Conservation (phyloP, 495 filamentous ascomycete species). For the Trichoderma gamsii region DNA sequence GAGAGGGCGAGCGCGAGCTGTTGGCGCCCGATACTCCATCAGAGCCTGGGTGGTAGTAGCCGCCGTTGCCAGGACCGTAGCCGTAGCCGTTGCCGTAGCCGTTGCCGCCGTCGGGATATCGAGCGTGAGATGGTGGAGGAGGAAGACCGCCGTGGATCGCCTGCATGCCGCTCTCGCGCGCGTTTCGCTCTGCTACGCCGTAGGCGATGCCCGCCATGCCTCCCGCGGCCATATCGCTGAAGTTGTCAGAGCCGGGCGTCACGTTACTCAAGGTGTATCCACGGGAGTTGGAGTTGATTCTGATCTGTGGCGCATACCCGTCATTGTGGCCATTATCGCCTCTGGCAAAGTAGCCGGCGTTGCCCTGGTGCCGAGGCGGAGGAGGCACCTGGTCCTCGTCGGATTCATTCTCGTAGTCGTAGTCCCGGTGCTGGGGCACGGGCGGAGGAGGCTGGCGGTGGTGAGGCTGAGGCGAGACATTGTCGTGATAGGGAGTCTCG, state of each 20-base stretch:
- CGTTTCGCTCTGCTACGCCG: constrained; percentile 65
- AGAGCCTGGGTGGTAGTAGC: background rate
- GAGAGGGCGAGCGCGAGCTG: constrained; percentile 13
- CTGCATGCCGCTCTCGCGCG: constrained; percentile 65
- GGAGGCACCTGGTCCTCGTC: background rate
- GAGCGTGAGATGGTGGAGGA: constrained; percentile 9
- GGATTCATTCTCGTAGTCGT: background rate
- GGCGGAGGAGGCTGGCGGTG: background rate
- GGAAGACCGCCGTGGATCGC: constrained; percentile 45
- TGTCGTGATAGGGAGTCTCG: constrained; percentile 4
- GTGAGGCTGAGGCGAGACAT: background rate
- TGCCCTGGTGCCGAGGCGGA: background rate
- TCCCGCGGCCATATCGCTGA: constrained; percentile 62
- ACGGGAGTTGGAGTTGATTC: background rate
- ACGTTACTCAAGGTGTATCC: constrained; percentile 40
- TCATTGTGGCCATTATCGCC: background rate
- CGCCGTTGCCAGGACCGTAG: background rate
- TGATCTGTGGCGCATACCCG: constrained; percentile 7
- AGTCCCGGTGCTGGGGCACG: background rate
- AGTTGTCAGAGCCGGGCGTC: constrained; percentile 71
- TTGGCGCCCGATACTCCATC: constrained; percentile 18
- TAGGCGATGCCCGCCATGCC: constrained; percentile 72
- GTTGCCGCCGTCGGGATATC: background rate
- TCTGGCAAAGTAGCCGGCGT: background rate
- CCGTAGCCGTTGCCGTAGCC: background rate